Base-by-base conservation (phyloP, 495 filamentous ascomycete species). In the Opeltia flavorubescens region DNA sequence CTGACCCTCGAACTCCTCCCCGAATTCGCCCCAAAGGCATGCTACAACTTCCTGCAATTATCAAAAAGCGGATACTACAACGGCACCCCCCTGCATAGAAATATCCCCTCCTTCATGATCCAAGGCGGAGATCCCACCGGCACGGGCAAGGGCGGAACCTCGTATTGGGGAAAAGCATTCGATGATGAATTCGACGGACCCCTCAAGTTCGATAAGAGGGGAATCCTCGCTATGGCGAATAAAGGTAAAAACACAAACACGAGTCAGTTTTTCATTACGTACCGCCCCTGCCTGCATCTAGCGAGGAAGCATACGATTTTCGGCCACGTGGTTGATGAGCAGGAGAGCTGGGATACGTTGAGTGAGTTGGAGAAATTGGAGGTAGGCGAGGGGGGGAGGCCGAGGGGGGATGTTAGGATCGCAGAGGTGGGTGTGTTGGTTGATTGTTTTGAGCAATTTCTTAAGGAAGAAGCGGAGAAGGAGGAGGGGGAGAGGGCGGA, bases 251-350 rank as follows among this genome's bases (percentile, higher is more conserved):
- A 96, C 51, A 96, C 93, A 2, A 98, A 98, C 57, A 86, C 82
- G 28, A 81, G 74, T 46, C 91, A 98, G 65, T 98, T 96, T 53
- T 98, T 98, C 67, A 83, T 98, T 55, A 84, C 80, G 1, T 96
- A 96, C 60, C 79, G 83, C 17, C 71, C 82, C 1, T 74, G 79
- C 1, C 76, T 77, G 57, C 91, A 98, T 65, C 73, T 98, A 11
- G 86, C 95, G 59, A 70, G 79, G 47, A 98, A 98, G 52, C 91
- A 98, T 61, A 96, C 91, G n/a, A 83, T 96, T 25, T 96, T 98
- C 55, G 91, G 78, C 3, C 73, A 75, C 26, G 78, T 96, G 2
- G 83, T 94, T 13, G 85, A 82, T 25, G 86, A 86, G 8, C 55
- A 78, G 45, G 81, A 85, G 4, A 21, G 0, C 20, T 9, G 7